Conservation (phyloP, 352 stramenopile species). For the Phytophthora sansomeana region DNA sequence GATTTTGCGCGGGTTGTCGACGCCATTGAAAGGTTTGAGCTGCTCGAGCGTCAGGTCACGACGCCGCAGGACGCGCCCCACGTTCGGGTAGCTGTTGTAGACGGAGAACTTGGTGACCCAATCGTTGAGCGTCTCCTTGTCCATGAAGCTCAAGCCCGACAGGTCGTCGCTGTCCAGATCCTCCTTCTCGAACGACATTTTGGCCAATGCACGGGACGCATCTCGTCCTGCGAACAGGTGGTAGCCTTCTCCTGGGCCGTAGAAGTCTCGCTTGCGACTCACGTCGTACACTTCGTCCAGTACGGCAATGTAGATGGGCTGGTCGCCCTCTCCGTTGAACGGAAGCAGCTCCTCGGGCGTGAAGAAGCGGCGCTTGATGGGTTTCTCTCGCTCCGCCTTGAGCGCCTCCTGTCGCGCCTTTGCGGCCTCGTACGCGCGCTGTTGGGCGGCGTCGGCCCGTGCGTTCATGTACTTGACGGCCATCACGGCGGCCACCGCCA, state of each 20-base stretch:
- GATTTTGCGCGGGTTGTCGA: slow-evolving; percentile 85
- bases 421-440: slow-evolving; percentile 66
- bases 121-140: slow-evolving; percentile 89
- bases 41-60: slow-evolving; percentile 83
- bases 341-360: slow-evolving; percentile 90
- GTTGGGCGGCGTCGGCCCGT: slow-evolving; percentile 66
- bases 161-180: slow-evolving; percentile 90
- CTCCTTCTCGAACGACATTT: slow-evolving; percentile 96
- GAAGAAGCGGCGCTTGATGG: slow-evolving; percentile 89
- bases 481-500: slow-evolving; percentile 61
- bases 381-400: slow-evolving; percentile 70
- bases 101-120: slow-evolving; percentile 97
- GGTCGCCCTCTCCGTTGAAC: slow-evolving; percentile 93
- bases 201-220: slow-evolving; percentile 93
- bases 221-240: slow-evolving; percentile 96
- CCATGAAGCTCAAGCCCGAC: slow-evolving; percentile 83
- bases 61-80: slow-evolving; percentile 90
- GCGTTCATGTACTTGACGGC: slow-evolving; percentile 72
- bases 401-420: slow-evolving; percentile 71
- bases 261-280: slow-evolving; percentile 94
- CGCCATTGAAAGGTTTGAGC: slow-evolving; percentile 86
- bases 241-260: slow-evolving; percentile 96
- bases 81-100: slow-evolving; percentile 96
- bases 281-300: slow-evolving; percentile 97
- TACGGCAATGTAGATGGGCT: slow-evolving; percentile 96